Evolutionary conservation across 1,284 basidiomycete genomes (phyloP).

Genomic region (Cystobasidium pallidum): DNA sequence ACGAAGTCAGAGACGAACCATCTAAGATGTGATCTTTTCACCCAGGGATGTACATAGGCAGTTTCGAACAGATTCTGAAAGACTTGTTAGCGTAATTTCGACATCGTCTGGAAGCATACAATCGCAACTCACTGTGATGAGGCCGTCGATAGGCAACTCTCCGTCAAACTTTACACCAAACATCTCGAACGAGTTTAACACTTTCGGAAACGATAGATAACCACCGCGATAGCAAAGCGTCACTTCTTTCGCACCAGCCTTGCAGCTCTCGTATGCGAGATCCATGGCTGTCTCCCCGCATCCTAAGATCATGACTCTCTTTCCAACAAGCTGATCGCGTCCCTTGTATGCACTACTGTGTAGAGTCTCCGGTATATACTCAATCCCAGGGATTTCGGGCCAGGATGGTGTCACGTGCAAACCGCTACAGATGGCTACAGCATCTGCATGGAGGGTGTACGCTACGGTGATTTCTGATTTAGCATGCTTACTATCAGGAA

Average conservation of each 20-base stretch:
- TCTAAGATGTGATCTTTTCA: slow-evolving; percentile 63
- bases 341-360: slow-evolving; percentile 65
- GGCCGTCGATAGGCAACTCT: slow-evolving; percentile 65
- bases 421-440: slow-evolving; percentile 62
- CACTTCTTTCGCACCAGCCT: slow-evolving; percentile 64
- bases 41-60: slow-evolving; percentile 62
- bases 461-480: too few relatives aligned
- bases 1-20: slow-evolving; percentile 71
- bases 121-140: slow-evolving; percentile 59
- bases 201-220: slow-evolving; percentile 66
- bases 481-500: too few relatives aligned
- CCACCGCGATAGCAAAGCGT: slow-evolving; percentile 64
- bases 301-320: slow-evolving; percentile 65
- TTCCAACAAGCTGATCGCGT: slow-evolving; percentile 60
- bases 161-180: slow-evolving; percentile 62
- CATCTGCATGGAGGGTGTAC: slow-evolving; percentile 56
- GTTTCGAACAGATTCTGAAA: slow-evolving; percentile 60
- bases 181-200: slow-evolving; percentile 67
- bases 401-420: slow-evolving; percentile 60
- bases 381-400: slow-evolving; percentile 62
- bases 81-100: neutral
- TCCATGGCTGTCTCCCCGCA: slow-evolving; percentile 72
- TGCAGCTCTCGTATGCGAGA: slow-evolving; percentile 63
- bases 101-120: too few relatives aligned
- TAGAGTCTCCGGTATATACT: slow-evolving; percentile 50